phyloP scores from a whole-genome alignment of 345 rosid species.

The Eucalyptus tenuipes region DNA sequence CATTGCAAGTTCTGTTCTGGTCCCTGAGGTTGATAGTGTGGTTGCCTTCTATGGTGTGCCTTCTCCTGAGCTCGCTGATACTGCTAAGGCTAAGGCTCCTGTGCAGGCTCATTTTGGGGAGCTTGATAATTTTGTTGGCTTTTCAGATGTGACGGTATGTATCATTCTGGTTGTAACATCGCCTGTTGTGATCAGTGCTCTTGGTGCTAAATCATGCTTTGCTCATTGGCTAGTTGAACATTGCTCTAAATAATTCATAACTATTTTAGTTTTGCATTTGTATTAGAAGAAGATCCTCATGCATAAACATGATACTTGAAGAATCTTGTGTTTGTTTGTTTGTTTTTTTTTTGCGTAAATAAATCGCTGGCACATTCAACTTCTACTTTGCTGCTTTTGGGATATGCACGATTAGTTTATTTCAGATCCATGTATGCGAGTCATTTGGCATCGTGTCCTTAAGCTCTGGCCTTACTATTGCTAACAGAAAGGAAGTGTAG shows the following conservation, averaged over 20 bases:
- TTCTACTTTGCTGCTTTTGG: not conserved
- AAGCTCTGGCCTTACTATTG: not conserved
- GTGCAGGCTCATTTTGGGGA: conserved; percentile 91
- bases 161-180: not conserved
- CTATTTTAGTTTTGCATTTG: not conserved
- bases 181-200: not conserved
- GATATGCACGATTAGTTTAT: not conserved
- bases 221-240: not conserved
- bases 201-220: not conserved
- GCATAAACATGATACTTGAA: not conserved
- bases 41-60: conserved; percentile 88
- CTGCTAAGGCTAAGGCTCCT: conserved; percentile 75
- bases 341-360: not conserved
- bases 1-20: conserved; percentile 86
- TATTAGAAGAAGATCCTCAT: not conserved
- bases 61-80: conserved; percentile 75
- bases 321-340: not conserved
- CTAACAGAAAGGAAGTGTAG: not conserved
- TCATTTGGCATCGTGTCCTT: not conserved
- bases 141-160: conserved; percentile 75
- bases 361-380: not conserved
- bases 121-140: conserved; percentile 72
- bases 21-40: conserved; percentile 79
- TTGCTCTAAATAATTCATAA: not conserved
- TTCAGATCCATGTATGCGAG: not conserved